These are phyloP conservation scores for Diaporthe eres DNA, from an alignment of 2,329 filamentous ascomycete genomes.

Conservation along the genomic window DNA sequence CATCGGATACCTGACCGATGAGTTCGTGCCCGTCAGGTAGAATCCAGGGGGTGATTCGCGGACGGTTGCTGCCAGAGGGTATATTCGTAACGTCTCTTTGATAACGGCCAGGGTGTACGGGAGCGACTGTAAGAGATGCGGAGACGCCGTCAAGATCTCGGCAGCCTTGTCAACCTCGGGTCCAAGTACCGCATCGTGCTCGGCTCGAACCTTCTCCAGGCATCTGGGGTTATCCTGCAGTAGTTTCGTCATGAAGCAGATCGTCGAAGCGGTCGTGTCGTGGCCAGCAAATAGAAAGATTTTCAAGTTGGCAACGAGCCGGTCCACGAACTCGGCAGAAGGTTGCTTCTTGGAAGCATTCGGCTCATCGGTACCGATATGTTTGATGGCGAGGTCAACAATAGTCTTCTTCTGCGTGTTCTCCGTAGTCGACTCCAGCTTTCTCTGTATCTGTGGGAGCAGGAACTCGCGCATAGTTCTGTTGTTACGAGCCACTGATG, in stretches of 20 bases:
- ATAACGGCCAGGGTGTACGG: neutral
- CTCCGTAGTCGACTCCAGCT: neutral
- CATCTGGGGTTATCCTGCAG: neutral
- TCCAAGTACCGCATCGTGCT: neutral
- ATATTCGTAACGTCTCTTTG: neutral
- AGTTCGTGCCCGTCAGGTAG: neutral
- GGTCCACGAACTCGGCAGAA: neutral
- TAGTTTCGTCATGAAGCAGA: neutral
- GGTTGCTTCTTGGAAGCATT: neutral
- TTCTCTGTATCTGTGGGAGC: constrained; percentile 2
- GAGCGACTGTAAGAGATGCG: neutral
- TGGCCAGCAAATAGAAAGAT: neutral
- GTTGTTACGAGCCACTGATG: neutral
- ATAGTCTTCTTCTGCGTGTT: neutral
- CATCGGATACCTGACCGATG: neutral
- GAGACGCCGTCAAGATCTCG: neutral
- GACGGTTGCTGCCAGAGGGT: neutral
- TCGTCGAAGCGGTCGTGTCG: neutral
- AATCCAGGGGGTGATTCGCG: neutral
- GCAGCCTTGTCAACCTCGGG: neutral
- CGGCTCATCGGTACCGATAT: neutral
- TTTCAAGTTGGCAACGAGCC: neutral
- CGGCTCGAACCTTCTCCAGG: neutral
- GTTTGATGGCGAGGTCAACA: neutral
- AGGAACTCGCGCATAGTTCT: neutral